Conservation (phyloP, 2,329 filamentous ascomycete species). For the Bretziella fagacearum region DNA sequence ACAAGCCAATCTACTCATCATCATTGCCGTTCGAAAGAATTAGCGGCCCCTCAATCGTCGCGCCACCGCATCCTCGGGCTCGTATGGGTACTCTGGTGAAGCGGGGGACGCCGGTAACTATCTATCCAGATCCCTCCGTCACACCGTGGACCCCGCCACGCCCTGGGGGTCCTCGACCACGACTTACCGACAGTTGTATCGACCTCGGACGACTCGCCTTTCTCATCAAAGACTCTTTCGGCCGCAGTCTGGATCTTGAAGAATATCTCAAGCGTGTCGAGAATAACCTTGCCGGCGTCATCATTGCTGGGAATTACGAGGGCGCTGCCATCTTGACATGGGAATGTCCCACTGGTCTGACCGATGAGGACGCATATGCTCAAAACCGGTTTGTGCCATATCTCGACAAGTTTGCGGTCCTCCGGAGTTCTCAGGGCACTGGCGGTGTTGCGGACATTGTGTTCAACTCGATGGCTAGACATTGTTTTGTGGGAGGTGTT, state of each 20-base stretch:
- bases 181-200: constrained; percentile 62
- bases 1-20: constrained; percentile 83
- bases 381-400: constrained; percentile 66
- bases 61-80: constrained; percentile 11
- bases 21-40: constrained; percentile 65
- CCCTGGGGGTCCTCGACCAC: constrained; percentile 42
- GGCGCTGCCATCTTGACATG: constrained; percentile 89
- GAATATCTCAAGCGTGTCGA: constrained; percentile 72
- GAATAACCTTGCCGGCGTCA: constrained; percentile 69
- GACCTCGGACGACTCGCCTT: constrained; percentile 68
- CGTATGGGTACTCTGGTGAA: constrained; percentile 63
- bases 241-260: constrained; percentile 62
- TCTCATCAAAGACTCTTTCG: constrained; percentile 88
- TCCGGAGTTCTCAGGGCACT: constrained; percentile 73
- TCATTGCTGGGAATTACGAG: constrained; percentile 92
- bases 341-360: constrained; percentile 54
- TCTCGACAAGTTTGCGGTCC: constrained; percentile 90
- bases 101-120: constrained; percentile 72
- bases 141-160: constrained; percentile 49
- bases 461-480: constrained; percentile 85
- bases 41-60: constrained; percentile 16
- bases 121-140: constrained; percentile 56
- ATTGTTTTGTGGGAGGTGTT: constrained; percentile 74
- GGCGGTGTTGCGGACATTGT: constrained; percentile 90
- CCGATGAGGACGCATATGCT: constrained; percentile 35